These are phyloP conservation scores for Clarireedia paspali DNA, from an alignment of 2,329 filamentous ascomycete species.

Conservation along the genomic window DNA sequence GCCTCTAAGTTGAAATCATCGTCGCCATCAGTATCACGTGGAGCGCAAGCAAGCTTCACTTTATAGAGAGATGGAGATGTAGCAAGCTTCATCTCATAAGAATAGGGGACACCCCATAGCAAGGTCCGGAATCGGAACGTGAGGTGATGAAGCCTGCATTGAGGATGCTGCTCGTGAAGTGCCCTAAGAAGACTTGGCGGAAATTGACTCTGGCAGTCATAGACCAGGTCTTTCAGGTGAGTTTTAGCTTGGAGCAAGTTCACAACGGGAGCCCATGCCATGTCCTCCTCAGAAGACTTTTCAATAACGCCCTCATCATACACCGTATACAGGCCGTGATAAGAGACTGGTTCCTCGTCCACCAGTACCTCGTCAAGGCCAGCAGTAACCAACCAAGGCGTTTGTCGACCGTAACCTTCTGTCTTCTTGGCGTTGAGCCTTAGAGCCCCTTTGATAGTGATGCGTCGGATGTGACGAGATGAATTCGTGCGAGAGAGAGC, in stretches of 20 bases:
- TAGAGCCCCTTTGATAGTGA: slow-evolving; percentile 11
- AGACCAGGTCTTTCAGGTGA: slow-evolving; percentile 8
- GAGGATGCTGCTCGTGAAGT: slow-evolving; percentile 9
- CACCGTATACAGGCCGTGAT: not conserved
- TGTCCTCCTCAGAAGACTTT: slow-evolving; percentile 10
- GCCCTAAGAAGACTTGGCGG: slow-evolving; percentile 8
- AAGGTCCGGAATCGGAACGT: slow-evolving; percentile 11
- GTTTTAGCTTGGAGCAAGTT: slow-evolving; percentile 3
- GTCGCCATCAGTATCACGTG: slow-evolving; percentile 5
- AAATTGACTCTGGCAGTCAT: slow-evolving; percentile 11
- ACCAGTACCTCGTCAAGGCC: slow-evolving; percentile 6
- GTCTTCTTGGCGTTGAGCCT: not conserved
- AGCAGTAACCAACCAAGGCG: not conserved
- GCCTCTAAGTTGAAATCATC: slow-evolving; percentile 12
- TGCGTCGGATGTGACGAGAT: slow-evolving; percentile 4
- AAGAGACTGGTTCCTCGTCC: slow-evolving; percentile 5
- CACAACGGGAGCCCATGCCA: slow-evolving; percentile 9
- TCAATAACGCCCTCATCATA: slow-evolving; percentile 9
- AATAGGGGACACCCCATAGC: slow-evolving; percentile 3
- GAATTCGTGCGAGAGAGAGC: not conserved
- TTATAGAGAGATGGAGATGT: slow-evolving; percentile 11
- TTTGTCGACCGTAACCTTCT: slow-evolving; percentile 3
- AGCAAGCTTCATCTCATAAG: slow-evolving; percentile 11
- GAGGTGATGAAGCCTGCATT: slow-evolving; percentile 11
- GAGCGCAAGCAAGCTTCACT: slow-evolving; percentile 8